Conservation (phyloP, 306 rosid genomes). For the Medicago lupulina region DNA sequence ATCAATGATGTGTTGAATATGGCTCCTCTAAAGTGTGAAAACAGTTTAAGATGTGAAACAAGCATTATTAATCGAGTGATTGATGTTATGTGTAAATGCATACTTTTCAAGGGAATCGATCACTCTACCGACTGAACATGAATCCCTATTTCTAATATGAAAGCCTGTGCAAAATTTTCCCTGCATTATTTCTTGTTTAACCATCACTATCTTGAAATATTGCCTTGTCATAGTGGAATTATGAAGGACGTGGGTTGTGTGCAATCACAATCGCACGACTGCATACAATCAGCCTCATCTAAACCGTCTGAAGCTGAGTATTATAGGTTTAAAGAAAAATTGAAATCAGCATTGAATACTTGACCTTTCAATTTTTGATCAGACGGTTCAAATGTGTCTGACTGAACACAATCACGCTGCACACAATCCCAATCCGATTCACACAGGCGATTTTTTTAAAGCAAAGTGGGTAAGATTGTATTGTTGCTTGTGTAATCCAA, state of each 20-base stretch:
- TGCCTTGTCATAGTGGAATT: constrained; percentile 1
- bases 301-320: background rate
- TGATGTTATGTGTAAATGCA: background rate
- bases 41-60: background rate
- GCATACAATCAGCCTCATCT: background rate
- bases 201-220: constrained; percentile 10
- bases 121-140: background rate
- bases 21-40: background rate
- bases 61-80: background rate
- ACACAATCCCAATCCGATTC: background rate
- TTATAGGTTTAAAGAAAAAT: background rate
- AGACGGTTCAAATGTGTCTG: background rate
- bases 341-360: background rate
- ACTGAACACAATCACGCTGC: background rate
- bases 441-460: background rate
- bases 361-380: background rate
- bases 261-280: background rate
- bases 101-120: background rate
- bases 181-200: constrained; percentile 22
- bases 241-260: background rate
- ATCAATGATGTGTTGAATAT: background rate
- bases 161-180: constrained; percentile 9
- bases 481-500: constrained; percentile 5
- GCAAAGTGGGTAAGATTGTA: constrained; percentile 29
- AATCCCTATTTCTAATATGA: background rate